Evolutionary conservation across 305 asterid genomes (phyloP).

Genomic region (Fraxinus sp.): DNA sequence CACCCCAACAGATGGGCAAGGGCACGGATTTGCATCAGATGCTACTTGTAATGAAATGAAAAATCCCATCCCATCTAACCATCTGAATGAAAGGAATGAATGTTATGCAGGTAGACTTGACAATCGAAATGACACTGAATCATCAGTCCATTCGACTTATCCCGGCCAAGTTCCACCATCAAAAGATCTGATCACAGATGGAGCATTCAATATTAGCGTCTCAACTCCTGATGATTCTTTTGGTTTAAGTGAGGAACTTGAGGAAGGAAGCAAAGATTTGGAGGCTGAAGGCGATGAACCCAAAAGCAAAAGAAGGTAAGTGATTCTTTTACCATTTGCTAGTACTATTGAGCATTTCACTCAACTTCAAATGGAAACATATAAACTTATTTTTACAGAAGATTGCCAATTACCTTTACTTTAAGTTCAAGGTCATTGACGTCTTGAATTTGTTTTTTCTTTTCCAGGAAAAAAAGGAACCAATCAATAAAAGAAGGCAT

Average conservation of each 20-base stretch:
- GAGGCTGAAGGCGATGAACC: constrained; percentile 44
- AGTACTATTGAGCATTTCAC: background rate
- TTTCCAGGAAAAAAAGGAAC: constrained; percentile 46
- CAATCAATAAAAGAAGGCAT: constrained; percentile 34
- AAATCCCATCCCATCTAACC: constrained; percentile 23
- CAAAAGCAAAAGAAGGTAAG: constrained; percentile 64
- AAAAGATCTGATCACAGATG: constrained; percentile 26
- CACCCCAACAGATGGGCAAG: constrained; percentile 35
- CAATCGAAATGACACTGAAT: constrained; percentile 28
- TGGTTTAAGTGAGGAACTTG: constrained; percentile 26
- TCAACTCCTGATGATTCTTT: constrained; percentile 32
- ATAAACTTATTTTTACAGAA: background rate
- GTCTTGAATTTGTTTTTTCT: constrained; percentile 4
- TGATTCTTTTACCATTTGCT: background rate
- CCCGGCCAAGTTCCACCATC: constrained; percentile 25
- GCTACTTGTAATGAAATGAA: constrained; percentile 28
- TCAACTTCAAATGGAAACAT: background rate
- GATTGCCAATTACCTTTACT: background rate
- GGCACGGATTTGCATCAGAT: constrained; percentile 24
- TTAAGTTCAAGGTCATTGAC: background rate
- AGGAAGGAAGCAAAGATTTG: constrained; percentile 40
- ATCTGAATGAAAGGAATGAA: constrained; percentile 26
- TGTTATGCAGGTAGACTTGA: constrained; percentile 24
- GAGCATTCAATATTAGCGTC: constrained; percentile 3
- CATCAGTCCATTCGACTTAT: constrained; percentile 31